Base-by-base conservation (phyloP, 306 rosid genomes). In the Lathyrus tuberosus region DNA sequence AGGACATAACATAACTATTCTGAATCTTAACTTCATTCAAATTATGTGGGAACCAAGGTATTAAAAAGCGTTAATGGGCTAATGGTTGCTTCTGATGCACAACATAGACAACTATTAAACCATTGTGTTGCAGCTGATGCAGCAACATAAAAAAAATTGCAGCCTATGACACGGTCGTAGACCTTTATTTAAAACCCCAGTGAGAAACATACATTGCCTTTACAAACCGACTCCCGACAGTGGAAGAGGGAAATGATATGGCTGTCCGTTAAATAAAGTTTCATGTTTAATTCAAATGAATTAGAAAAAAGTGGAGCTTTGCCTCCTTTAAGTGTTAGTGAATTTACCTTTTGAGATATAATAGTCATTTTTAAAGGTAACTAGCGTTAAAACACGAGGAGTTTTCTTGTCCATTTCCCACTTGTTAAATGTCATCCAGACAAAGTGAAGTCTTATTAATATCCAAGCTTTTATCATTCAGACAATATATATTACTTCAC, bases 21-120 rank as follows among this genome's bases (percentile, higher is more conserved):
- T 14, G 40, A 38, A 22, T 52, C 1, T 22, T 22, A 53, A 11
- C 5, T 24, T 8, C 26, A 15, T 10, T 66, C 58, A 44, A 11
- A 12, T 43, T 58, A 42, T 71, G 33, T 44, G 13, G 67, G 57
- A 70, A 41, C 31, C 11, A 46, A 2, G 56, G 56, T n/a, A n/a
- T 49, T 49, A 3, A 49, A 49, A 17, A 8, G 6, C 2, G 56
- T 22, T 49, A 49, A 11, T 49, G 12, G 26, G 30, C 30, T 26
- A 26, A 26, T 26, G 30, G 30, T 26, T 26, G 30, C 30, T 26
- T 26, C 4, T 26, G 26, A 24, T 24, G 2, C 26, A 24, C 26
- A 26, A 24, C 26, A 26, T 26, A 26, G 30, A 26, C 3, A 26
- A 26, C 30, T 26, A 26, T 26, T 26, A 26, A 26, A 26, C 30